Evolutionary conservation across 2,329 filamentous ascomycete species (phyloP), one percentile per base, ranked within the genome.

Genomic region (Neoascochyta sp.): DNA sequence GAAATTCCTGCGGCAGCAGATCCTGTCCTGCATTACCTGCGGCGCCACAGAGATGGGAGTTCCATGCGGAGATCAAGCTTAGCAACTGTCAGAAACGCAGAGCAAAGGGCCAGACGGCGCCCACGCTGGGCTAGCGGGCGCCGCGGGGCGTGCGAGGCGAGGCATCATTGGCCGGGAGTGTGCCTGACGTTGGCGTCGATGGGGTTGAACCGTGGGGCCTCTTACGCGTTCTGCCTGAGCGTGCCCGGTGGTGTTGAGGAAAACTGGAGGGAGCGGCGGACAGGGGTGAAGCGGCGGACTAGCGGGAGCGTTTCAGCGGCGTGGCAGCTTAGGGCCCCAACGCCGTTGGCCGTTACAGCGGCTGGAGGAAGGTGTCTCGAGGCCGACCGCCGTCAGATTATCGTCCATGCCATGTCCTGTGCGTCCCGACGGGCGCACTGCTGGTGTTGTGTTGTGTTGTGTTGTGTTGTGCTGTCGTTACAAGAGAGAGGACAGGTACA

Each of bases 151-250:
- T 33, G 11, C 15, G 19, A n/a, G 12, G 13, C 14, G 27, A 28
- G 24, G 20, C 12, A 23, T 46, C 27, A 59, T 55, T 57, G 54
- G 53, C 31, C 21, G 30, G 13, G 15, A 26, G 10, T 11, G 17
- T 23, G 32, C 29, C 25, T 41, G 38, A 35, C 37, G 18, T 27
- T 42, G 31, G 27, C 20, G 38, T 45, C 43, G 38, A 49, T 38
- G 37, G 36, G 31, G n/a, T n/a, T n/a, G n/a, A n/a, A n/a, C 34
- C 29, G 34, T 42, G 41, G 39, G 40, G 36, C 36, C 48, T 55
- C 45, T 54, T 52, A 60, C 57, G 54, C 54, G 54, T 54, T 52
- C 43, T 48, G 46, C 49, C 32, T 46, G 44, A 51, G 45, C 21
- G 29, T 35, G 28, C 32, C 17, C 34, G 22, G 36, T 38, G 44